These are phyloP conservation scores for Cairneyella variabilis DNA, from an alignment of 495 filamentous ascomycete genomes.

Conservation along the genomic window DNA sequence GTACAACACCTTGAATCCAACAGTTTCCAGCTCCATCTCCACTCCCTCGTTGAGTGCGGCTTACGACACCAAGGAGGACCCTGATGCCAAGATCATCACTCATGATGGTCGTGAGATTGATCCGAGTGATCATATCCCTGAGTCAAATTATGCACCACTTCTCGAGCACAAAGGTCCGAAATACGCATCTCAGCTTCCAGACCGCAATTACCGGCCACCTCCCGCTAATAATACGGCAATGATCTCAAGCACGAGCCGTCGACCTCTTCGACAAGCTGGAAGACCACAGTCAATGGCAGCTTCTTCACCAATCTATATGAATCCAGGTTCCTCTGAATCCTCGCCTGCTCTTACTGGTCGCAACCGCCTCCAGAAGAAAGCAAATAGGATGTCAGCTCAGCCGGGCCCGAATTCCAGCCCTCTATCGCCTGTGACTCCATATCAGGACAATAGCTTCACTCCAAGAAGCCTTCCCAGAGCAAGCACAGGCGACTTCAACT, in stretches of 20 bases:
- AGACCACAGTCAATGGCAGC: slow-evolving; percentile 30
- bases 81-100: slow-evolving; percentile 65
- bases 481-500: slow-evolving; percentile 17
- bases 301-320: slow-evolving; percentile 19
- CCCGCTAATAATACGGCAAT: slow-evolving; percentile 41
- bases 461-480: slow-evolving; percentile 19
- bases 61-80: slow-evolving; percentile 30
- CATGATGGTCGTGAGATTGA: slow-evolving; percentile 86
- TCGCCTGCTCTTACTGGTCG: slow-evolving; percentile 34
- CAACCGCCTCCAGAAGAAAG: slow-evolving; percentile 62
- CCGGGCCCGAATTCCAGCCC: slow-evolving; percentile 36
- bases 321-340: slow-evolving; percentile 27
- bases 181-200: slow-evolving; percentile 44
- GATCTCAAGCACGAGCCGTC: slow-evolving; percentile 25
- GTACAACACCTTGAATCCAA: slow-evolving; percentile 72
- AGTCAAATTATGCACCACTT: slow-evolving; percentile 90
- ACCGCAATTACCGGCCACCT: slow-evolving; percentile 39
- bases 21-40: slow-evolving; percentile 29
- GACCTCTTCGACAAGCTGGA: slow-evolving; percentile 19
- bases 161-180: slow-evolving; percentile 68
- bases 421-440: slow-evolving; percentile 39
- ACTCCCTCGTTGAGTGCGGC: slow-evolving; percentile 21
- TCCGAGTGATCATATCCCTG: slow-evolving; percentile 87
- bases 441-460: slow-evolving; percentile 34
- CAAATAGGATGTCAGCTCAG: slow-evolving; percentile 36